Percentiles rank a stretch among this genome's conserved stretches.
Conservation (phyloP, 75 land plant genomes). For the Larix kaempferi region DNA sequence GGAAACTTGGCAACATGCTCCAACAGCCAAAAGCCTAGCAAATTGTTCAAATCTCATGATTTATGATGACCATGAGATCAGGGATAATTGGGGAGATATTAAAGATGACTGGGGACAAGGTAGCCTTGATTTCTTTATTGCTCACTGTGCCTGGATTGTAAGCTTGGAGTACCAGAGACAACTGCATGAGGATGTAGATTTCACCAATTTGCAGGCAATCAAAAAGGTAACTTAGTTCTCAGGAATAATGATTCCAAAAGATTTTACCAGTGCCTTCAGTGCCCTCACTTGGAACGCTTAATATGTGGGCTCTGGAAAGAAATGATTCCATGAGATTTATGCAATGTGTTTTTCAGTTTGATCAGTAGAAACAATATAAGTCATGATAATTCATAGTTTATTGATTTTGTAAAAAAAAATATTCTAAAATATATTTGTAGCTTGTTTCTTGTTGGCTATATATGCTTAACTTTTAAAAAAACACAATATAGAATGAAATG, state of each 20-base stretch:
- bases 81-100: constrained; percentile 52
- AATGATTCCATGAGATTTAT: neutral
- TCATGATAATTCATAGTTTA: too few species aligned
- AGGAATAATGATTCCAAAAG: neutral
- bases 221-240: constrained; percentile 26
- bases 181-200: constrained; percentile 38
- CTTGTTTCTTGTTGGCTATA: too few species aligned
- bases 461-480: neutral
- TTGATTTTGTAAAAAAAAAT: too few species aligned
- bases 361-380: neutral
- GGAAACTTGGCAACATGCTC: constrained; percentile 44
- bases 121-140: constrained; percentile 33
- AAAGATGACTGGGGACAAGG: constrained; percentile 20
- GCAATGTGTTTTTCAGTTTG: neutral
- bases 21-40: constrained; percentile 48
- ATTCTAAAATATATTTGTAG: too few species aligned
- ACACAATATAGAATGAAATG: neutral
- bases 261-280: too few species aligned
- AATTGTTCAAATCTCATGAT: constrained; percentile 50
- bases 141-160: constrained; percentile 49
- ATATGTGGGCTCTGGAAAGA: too few species aligned
- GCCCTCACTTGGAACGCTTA: too few species aligned
- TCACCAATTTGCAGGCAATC: constrained; percentile 21
- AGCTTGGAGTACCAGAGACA: constrained; percentile 46
- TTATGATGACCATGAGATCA: constrained; percentile 47